These are phyloP conservation scores for Closterium sp. DNA, from an alignment of 139 green algal species.

Conservation along the genomic window DNA sequence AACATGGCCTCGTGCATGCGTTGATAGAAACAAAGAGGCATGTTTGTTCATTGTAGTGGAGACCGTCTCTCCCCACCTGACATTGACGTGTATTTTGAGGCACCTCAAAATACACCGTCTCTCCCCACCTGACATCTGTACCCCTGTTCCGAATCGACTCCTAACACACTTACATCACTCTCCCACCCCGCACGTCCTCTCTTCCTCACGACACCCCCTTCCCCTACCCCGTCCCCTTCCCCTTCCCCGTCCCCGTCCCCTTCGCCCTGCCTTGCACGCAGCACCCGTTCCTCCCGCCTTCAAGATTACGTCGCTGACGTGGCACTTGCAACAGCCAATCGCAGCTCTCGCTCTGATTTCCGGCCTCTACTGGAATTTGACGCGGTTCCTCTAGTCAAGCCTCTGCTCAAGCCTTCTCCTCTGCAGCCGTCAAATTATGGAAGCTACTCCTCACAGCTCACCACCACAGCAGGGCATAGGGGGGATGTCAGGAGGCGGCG, in stretches of 20 bases:
- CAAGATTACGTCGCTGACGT: neutral
- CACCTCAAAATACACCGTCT: too few relatives aligned
- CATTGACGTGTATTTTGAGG: too few relatives aligned
- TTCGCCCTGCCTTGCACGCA: neutral
- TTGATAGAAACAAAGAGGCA: too few relatives aligned
- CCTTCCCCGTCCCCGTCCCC: neutral
- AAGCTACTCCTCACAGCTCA: too few relatives aligned
- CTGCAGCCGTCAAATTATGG: too few relatives aligned
- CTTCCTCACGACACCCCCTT: neutral
- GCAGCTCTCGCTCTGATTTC: neutral
- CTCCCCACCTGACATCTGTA: too few relatives aligned
- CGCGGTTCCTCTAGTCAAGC: neutral
- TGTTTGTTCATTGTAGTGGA: too few relatives aligned
- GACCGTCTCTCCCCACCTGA: too few relatives aligned
- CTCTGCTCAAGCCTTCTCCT: neutral
- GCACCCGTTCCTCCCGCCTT: neutral
- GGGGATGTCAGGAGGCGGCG: too few relatives aligned
- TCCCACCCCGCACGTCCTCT: neutral
- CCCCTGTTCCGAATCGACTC: too few relatives aligned
- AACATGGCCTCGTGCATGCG: too few relatives aligned
- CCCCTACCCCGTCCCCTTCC: neutral
- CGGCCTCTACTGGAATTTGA: neutral
- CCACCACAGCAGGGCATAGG: too few relatives aligned
- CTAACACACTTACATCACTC: neutral
- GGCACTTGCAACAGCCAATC: neutral